Conservation (phyloP, 2,329 filamentous ascomycete genomes). For the Scedosporium aurantiacum region DNA sequence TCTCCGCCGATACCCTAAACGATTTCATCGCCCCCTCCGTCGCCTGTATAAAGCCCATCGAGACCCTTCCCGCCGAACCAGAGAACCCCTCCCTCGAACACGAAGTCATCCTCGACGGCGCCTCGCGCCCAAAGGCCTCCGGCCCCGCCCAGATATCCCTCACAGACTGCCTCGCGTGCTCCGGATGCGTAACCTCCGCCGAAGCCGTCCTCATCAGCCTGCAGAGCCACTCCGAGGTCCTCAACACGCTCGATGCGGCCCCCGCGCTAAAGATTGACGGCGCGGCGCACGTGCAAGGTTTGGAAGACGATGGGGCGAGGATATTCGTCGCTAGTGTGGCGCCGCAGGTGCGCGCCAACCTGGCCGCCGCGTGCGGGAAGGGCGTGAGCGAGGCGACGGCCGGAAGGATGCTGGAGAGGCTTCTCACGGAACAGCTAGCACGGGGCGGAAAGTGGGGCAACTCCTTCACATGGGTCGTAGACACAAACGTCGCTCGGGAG, state of each 20-base stretch:
- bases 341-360: slow-evolving; percentile 78
- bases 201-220: slow-evolving; percentile 94
- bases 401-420: slow-evolving; percentile 69
- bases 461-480: slow-evolving; percentile 78
- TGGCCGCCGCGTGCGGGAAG: slow-evolving; percentile 72
- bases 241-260: slow-evolving; percentile 65
- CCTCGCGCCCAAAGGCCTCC: slow-evolving; percentile 44
- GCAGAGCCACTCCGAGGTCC: slow-evolving; percentile 86
- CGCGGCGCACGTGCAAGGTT: slow-evolving; percentile 31
- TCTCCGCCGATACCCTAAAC: slow-evolving; percentile 93
- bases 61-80: slow-evolving; percentile 61
- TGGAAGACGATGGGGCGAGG: slow-evolving; percentile 51
- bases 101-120: slow-evolving; percentile 91
- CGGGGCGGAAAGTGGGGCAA: slow-evolving; percentile 55
- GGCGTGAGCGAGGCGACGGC: slow-evolving; percentile 62
- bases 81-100: slow-evolving; percentile 37
- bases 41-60: slow-evolving; percentile 95
- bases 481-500: slow-evolving; percentile 76
- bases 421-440: slow-evolving; percentile 39
- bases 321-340: slow-evolving; percentile 89
- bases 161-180: slow-evolving; percentile 94
- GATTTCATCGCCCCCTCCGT: slow-evolving; percentile 98
- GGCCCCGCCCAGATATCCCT: slow-evolving; percentile 85
- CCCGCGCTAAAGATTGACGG: slow-evolving; percentile 33
- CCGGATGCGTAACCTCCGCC: slow-evolving; percentile 92